Conservation (phyloP, 495 filamentous ascomycete species). For the Glarea lozoyensis region DNA sequence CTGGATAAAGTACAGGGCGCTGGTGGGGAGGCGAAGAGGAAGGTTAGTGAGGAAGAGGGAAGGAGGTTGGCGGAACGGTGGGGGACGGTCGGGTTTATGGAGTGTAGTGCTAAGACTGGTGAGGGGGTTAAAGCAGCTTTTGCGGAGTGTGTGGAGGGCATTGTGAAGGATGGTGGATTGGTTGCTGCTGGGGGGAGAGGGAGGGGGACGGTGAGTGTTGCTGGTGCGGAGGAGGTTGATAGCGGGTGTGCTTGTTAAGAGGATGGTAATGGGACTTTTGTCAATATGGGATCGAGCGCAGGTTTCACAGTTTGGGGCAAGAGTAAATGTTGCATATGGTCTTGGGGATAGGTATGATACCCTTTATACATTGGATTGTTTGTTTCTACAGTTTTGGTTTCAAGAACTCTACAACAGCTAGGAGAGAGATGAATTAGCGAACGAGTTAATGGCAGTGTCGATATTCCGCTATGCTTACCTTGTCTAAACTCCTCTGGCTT, state of each 20-base stretch:
- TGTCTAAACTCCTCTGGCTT: conserved; percentile 78
- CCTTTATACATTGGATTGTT: conserved; percentile 18
- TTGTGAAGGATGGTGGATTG: conserved; percentile 34
- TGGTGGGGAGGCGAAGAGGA: conserved; percentile 34
- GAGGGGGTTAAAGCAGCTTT: conserved; percentile 45
- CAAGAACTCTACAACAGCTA: conserved; percentile 57
- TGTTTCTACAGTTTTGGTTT: conserved; percentile 38
- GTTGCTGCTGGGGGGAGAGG: conserved; percentile 5
- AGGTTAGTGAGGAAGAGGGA: conserved; percentile 39
- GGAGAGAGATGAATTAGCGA: no score
- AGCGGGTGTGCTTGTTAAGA: conserved; percentile 24
- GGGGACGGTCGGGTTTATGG: conserved; percentile 39
- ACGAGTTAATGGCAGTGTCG: no score
- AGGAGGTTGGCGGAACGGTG: conserved; percentile 32
- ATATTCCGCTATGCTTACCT: no score
- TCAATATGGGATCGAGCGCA: background rate
- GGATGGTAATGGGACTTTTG: background rate
- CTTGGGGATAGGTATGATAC: conserved; percentile 17
- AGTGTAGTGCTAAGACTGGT: no score
- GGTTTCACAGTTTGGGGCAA: conserved; percentile 2
- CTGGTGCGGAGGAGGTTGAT: conserved; percentile 7
- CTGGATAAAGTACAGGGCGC: conserved; percentile 41
- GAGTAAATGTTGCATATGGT: no score
- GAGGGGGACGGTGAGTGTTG: conserved; percentile 9
- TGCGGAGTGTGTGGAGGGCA: conserved; percentile 43